Evolutionary conservation across 768 basidiomycete species (phyloP).

Genomic region (Lactarius tabidus): DNA sequence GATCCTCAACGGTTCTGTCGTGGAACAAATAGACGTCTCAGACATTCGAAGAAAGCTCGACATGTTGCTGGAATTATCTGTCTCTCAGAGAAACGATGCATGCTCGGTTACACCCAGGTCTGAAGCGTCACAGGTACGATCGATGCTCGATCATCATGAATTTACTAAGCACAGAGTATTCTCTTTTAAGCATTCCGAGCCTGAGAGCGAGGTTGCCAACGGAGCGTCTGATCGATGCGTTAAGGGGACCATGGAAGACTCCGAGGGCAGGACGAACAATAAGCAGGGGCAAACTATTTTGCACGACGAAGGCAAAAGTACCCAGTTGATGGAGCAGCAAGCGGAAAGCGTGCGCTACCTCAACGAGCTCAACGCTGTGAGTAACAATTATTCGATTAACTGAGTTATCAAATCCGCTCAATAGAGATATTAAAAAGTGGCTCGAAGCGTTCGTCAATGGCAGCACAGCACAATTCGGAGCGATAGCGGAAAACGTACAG

Average conservation of each 20-base stretch:
- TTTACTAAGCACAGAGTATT: neutral
- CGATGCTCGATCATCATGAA: neutral
- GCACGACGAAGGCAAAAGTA: constrained; percentile 45
- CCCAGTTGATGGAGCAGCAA: constrained; percentile 57
- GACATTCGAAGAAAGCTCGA: constrained; percentile 40
- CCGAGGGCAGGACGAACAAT: neutral
- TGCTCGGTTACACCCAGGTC: neutral
- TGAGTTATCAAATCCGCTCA: neutral
- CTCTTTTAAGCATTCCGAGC: neutral
- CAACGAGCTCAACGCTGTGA: constrained; percentile 67
- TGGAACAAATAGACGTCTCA: constrained; percentile 26
- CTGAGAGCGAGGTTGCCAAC: neutral
- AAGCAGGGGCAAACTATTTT: constrained; percentile 44
- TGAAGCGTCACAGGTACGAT: constrained; percentile 5
- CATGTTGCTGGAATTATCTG: constrained; percentile 31
- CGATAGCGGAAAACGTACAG: constrained; percentile 55
- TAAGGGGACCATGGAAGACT: neutral
- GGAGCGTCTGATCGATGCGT: neutral
- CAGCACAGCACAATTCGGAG: constrained; percentile 67
- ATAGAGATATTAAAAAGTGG: constrained; percentile 48
- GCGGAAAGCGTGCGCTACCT: constrained; percentile 73
- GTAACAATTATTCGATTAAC: constrained; percentile 24
- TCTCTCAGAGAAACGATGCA: constrained; percentile 9
- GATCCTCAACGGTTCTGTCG: neutral
- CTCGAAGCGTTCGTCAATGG: constrained; percentile 77